These are phyloP conservation scores for Besnoitia besnoiti DNA, from an alignment of 169 alveolate species.

Conservation along the genomic window DNA sequence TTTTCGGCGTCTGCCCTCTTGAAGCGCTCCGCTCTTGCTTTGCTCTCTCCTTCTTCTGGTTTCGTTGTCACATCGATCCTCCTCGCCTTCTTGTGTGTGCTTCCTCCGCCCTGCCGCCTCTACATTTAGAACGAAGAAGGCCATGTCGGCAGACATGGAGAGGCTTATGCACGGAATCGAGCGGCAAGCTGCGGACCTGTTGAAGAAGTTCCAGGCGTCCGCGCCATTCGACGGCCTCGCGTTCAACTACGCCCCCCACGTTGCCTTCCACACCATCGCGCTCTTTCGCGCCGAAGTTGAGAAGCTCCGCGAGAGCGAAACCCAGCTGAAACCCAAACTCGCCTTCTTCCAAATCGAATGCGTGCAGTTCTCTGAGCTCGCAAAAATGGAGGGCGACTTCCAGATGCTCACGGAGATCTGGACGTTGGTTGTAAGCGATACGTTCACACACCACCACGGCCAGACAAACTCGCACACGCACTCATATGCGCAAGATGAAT, in stretches of 20 bases:
- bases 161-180: constrained; percentile 35
- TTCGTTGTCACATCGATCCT: neutral
- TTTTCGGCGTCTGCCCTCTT: too few relatives aligned
- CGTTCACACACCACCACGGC: too few relatives aligned
- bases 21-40: neutral
- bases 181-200: constrained; percentile 62
- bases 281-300: constrained; percentile 58
- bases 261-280: constrained; percentile 63
- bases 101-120: too few relatives aligned
- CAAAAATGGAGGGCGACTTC: constrained; percentile 52
- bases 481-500: too few relatives aligned
- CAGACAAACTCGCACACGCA: too few relatives aligned
- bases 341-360: constrained; percentile 68
- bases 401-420: constrained; percentile 58
- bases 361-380: constrained; percentile 58
- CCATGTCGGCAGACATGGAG: constrained; percentile 66
- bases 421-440: constrained; percentile 63
- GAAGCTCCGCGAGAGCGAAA: constrained; percentile 59
- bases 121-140: constrained; percentile 70
- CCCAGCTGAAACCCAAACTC: constrained; percentile 60
- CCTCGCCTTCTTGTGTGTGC: neutral
- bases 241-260: constrained; percentile 53
- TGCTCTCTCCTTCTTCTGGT: neutral
- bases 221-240: constrained; percentile 67
- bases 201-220: constrained; percentile 47